phyloP scores from a whole-genome alignment of 768 basidiomycete genomes.

The Kwoniella dendrophila region DNA sequence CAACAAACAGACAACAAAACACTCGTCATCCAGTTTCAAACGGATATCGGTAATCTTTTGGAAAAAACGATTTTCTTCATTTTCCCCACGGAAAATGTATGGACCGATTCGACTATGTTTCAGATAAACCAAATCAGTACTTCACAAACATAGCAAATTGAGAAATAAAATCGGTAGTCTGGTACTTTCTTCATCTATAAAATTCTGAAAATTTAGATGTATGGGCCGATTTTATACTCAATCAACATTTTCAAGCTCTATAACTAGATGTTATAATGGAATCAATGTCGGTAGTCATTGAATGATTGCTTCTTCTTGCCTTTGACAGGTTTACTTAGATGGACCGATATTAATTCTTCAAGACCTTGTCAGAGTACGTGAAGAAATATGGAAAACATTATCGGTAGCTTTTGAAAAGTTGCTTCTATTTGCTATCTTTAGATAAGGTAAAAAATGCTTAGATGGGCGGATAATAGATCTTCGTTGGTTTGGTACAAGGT shows the following conservation, averaged over 20 bases:
- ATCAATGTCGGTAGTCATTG: neutral
- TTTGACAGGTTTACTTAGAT: neutral
- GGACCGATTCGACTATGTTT: too few species aligned
- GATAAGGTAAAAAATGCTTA: too few species aligned
- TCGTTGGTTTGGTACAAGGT: too few species aligned
- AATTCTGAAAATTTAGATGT: neutral
- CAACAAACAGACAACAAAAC: neutral
- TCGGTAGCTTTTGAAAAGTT: too few species aligned
- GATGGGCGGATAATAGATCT: too few species aligned
- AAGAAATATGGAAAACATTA: too few species aligned
- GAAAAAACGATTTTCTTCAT: neutral
- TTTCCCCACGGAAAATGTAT: neutral
- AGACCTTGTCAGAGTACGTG: neutral
- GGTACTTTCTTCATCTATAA: slow-evolving; percentile 2
- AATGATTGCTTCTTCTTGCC: neutral
- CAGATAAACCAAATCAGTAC: too few species aligned
- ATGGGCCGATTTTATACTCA: neutral
- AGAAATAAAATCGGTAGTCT: neutral
- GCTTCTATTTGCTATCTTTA: too few species aligned
- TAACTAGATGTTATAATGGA: neutral
- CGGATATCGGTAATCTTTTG: neutral
- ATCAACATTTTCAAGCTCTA: neutral
- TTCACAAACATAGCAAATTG: too few species aligned
- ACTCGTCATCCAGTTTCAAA: neutral
- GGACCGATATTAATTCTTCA: neutral